Evolutionary conservation across 305 asterid species (phyloP).

Genomic region (Ajuga reptans): DNA sequence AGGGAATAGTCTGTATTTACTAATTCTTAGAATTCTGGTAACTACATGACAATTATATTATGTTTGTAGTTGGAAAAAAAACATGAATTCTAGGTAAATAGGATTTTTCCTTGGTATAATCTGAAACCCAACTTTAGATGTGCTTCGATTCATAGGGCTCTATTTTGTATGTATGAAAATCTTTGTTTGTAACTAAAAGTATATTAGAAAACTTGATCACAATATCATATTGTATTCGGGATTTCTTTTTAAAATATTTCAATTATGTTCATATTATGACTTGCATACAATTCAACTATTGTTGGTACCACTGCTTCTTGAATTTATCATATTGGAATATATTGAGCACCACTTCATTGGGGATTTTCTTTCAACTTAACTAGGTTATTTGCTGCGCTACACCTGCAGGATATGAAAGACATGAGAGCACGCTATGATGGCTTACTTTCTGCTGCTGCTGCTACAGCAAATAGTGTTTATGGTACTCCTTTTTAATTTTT

Average conservation of each 20-base stretch:
- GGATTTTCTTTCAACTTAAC: neutral
- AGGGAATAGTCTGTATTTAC: neutral
- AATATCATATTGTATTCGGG: neutral
- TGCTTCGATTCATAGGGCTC: neutral
- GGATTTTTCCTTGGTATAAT: neutral
- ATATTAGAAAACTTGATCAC: neutral
- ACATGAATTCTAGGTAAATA: neutral
- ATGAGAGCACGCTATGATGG: constrained; percentile 76
- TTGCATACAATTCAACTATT: neutral
- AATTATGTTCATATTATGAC: neutral
- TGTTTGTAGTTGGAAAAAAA: neutral
- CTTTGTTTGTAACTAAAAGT: neutral
- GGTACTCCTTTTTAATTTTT: constrained; percentile 37
- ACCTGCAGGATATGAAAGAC: constrained; percentile 72
- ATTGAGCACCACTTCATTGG: neutral
- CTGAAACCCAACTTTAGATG: neutral
- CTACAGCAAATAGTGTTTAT: constrained; percentile 69
- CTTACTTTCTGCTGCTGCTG: constrained; percentile 89
- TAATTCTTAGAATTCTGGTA: neutral
- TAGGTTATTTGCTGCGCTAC: constrained; percentile 8
- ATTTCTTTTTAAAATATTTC: neutral
- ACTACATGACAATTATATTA: neutral
- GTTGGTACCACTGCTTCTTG: constrained; percentile 11
- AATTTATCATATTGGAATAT: constrained; percentile 1
- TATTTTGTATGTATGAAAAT: neutral